Base-by-base conservation (phyloP, 1,284 basidiomycete species). In the Quambalaria eucalypti region DNA sequence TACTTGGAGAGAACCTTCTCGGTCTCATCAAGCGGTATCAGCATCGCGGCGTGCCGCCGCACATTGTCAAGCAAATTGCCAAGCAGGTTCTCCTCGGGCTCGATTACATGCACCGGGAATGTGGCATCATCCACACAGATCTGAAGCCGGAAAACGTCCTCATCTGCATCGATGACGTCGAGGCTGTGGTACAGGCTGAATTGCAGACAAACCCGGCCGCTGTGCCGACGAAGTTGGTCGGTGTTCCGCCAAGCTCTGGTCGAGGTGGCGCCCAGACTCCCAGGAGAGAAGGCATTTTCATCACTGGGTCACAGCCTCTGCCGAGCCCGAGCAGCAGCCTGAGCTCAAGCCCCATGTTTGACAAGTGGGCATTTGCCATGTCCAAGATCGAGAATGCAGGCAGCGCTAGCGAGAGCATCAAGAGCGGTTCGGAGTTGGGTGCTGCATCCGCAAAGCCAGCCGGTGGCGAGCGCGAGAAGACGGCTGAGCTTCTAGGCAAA, bases 111-210 rank as follows among this genome's bases (percentile, higher is more conserved):
- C 93, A 98, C 73, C 83, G 87, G 46, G 89, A 88, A 77, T 98
- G 93, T 76, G 88, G 90, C 51, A 88, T 96, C 69, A 93, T 96
- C 54, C 63, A 71, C 56, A 76, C 74, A 44, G 92, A 98, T 77
- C 82, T 98, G 64, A 98, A 98, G 78, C 93, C 93, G 0, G 93
- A 98, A 77, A 98, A 98, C 78, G 91, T 98, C 30, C 82, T 98
- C 53, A 92, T 98, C 66, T 88, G 85, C 77, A 97, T 98, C 71
- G 93, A 97, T 68, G 89, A 97, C 73, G 93, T 98, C 65, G 93
- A 98, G 74, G 81, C 85, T 2, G 90, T 97, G 70, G 92, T 98
- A 46, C 83, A 87, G 64, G 80, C 88, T 14, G 92, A 97, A 77
- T 80, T 92, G 57, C 84, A 85, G 12, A 78, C 80, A 26, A 80